These are phyloP conservation scores for Penicillium odoratum DNA, from an alignment of 495 filamentous ascomycete genomes.

Conservation along the genomic window DNA sequence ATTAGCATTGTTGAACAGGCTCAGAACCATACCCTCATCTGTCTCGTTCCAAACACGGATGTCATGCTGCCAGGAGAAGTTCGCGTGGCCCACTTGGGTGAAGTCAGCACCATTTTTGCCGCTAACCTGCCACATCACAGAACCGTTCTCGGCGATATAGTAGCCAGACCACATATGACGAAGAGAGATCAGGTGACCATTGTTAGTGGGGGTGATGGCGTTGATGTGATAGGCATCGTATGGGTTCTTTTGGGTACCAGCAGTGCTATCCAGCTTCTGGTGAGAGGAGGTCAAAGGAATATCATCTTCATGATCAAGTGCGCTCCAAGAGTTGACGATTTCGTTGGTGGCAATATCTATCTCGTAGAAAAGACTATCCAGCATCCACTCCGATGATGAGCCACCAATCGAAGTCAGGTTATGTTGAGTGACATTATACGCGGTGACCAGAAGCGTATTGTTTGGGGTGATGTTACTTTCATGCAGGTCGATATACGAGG, in stretches of 20 bases:
- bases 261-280: slow-evolving; percentile 16
- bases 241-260: slow-evolving; percentile 25
- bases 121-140: slow-evolving; percentile 41
- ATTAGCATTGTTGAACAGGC: slow-evolving; percentile 34
- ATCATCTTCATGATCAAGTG: slow-evolving; percentile 20
- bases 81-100: slow-evolving; percentile 18
- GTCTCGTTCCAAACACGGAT: slow-evolving; percentile 22
- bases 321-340: slow-evolving; percentile 38
- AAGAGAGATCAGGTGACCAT: slow-evolving; percentile 39
- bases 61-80: slow-evolving; percentile 35
- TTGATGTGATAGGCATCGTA: slow-evolving; percentile 48
- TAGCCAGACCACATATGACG: slow-evolving; percentile 40
- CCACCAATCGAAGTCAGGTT: slow-evolving; percentile 47
- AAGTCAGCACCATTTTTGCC: slow-evolving; percentile 43
- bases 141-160: slow-evolving; percentile 29
- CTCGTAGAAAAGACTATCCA: slow-evolving; percentile 52
- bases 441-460: slow-evolving; percentile 51
- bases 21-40: slow-evolving; percentile 18
- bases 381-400: slow-evolving; percentile 46
- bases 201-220: slow-evolving; percentile 33
- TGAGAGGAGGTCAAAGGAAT: slow-evolving; percentile 26
- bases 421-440: slow-evolving; percentile 47
- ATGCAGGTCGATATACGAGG: slow-evolving; percentile 38
- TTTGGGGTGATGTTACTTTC: slow-evolving; percentile 45
- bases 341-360: slow-evolving; percentile 40